A percentile compares a stretch with the other conserved stretches of the same genome.
Conservation (phyloP, 2,329 filamentous ascomycete genomes). For the Elsinoe perseae region DNA sequence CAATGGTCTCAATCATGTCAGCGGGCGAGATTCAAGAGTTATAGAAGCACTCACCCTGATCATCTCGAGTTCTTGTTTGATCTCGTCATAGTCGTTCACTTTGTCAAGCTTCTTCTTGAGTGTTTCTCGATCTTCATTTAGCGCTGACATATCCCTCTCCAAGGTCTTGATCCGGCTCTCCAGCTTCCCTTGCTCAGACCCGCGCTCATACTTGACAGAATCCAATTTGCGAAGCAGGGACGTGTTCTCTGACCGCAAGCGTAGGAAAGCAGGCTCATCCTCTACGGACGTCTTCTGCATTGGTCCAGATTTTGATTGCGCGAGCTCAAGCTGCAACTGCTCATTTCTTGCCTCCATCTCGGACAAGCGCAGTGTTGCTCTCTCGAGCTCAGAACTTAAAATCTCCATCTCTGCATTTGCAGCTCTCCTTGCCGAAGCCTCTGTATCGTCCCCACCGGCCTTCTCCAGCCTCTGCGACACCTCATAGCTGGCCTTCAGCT, state of each 20-base stretch:
- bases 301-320: constrained; percentile 64
- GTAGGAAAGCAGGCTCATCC: constrained; percentile 82
- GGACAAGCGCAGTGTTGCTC: constrained; percentile 75
- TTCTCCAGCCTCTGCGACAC: constrained; percentile 83
- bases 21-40: constrained; percentile 7
- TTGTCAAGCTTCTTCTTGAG: constrained; percentile 76
- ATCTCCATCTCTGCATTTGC: constrained; percentile 91
- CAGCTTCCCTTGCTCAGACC: constrained; percentile 66
- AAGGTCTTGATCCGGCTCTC: constrained; percentile 69
- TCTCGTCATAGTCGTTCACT: constrained; percentile 90
- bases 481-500: constrained; percentile 95
- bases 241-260: constrained; percentile 86
- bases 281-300: constrained; percentile 60
- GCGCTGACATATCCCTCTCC: constrained; percentile 66
- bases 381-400: constrained; percentile 82
- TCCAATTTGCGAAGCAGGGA: constrained; percentile 85
- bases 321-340: constrained; percentile 80
- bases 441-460: constrained; percentile 55
- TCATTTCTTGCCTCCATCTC: constrained; percentile 93
- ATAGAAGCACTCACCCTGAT: constrained; percentile 53
- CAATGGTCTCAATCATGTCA: constrained; percentile 58
- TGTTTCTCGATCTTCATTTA: constrained; percentile 72
- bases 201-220: constrained; percentile 71
- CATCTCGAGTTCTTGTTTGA: constrained; percentile 92
- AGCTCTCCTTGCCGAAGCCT: constrained; percentile 49